Percentiles rank a stretch among this genome's conserved stretches.
Evolutionary conservation across 441 rosid genomes (phyloP).

Genomic region (Populus tomentosa): DNA sequence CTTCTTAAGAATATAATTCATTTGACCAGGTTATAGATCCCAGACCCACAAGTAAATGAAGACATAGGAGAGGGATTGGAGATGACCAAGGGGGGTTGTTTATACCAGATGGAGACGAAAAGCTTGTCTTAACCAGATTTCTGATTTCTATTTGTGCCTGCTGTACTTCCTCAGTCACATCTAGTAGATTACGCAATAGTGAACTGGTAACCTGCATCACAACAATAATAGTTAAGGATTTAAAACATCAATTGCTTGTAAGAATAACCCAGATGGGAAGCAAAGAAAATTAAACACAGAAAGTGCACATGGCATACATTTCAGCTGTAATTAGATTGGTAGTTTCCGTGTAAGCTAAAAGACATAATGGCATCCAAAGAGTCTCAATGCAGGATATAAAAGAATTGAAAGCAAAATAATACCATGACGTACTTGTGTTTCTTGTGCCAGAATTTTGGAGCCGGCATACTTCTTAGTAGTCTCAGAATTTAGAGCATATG

Average conservation of each 20-base stretch:
- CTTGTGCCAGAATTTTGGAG: conserved; percentile 48
- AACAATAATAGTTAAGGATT: conserved; percentile 19
- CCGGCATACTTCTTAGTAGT: conserved; percentile 41
- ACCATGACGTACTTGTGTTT: conserved; percentile 62
- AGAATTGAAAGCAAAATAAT: conserved; percentile 1
- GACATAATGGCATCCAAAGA: not conserved
- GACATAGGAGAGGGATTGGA: not conserved
- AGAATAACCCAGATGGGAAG: not conserved
- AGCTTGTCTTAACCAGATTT: conserved; percentile 49
- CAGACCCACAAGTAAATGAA: not conserved
- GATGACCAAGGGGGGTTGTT: not conserved
- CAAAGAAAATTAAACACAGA: not conserved
- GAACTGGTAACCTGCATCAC: conserved; percentile 56
- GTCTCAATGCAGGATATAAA: not conserved
- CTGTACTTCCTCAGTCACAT: conserved; percentile 69
- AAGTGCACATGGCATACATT: not conserved
- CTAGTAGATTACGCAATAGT: conserved; percentile 53
- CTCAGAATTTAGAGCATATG: conserved; percentile 48
- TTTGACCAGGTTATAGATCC: not conserved
- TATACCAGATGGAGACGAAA: conserved; percentile 59
- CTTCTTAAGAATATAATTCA: not conserved
- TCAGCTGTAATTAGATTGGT: conserved; percentile 9
- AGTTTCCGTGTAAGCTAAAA: not conserved
- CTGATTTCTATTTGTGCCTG: conserved; percentile 53
- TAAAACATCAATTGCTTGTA: not conserved